These are phyloP conservation scores for Trichothecium roseum DNA, from an alignment of 2,329 filamentous ascomycete species.

Conservation along the genomic window DNA sequence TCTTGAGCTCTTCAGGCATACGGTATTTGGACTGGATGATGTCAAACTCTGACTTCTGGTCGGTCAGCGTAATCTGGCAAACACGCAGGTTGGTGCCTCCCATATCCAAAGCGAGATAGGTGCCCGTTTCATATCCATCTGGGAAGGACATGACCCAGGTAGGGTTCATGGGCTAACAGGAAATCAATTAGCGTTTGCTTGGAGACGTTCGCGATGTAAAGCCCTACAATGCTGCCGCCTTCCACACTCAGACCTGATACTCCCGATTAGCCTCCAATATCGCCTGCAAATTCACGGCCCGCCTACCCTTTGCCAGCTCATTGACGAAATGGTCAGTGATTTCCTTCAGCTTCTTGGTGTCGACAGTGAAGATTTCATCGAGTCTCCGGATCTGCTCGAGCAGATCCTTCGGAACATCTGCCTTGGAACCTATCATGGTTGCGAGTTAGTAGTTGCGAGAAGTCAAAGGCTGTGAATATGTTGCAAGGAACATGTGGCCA, in stretches of 20 bases:
- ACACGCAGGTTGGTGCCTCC: slow-evolving; percentile 93
- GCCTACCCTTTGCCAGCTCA: slow-evolving; percentile 74
- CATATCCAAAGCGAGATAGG: slow-evolving; percentile 86
- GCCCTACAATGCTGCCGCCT: slow-evolving; percentile 80
- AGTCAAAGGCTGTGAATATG: not conserved
- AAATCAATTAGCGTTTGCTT: no score
- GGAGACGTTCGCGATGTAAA: slow-evolving; percentile 9
- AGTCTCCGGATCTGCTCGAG: slow-evolving; percentile 69
- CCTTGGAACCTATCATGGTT: slow-evolving; percentile 62
- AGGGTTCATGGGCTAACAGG: slow-evolving; percentile 79
- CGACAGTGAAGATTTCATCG: slow-evolving; percentile 75
- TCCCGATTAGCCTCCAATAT: not conserved
- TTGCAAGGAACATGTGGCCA: not conserved
- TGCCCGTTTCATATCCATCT: slow-evolving; percentile 77
- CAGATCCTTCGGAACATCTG: slow-evolving; percentile 80
- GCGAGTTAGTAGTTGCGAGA: slow-evolving; percentile 8
- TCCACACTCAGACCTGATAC: slow-evolving; percentile 67
- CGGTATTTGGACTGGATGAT: slow-evolving; percentile 95
- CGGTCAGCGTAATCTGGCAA: slow-evolving; percentile 81
- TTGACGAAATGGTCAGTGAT: slow-evolving; percentile 83
- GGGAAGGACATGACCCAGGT: slow-evolving; percentile 93
- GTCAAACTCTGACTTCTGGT: slow-evolving; percentile 82
- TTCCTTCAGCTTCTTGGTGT: slow-evolving; percentile 70
- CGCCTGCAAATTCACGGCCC: not conserved
- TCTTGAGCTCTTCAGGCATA: slow-evolving; percentile 88